Conservation (phyloP, 352 stramenopile species). For the Aphanomyces stellatus region DNA sequence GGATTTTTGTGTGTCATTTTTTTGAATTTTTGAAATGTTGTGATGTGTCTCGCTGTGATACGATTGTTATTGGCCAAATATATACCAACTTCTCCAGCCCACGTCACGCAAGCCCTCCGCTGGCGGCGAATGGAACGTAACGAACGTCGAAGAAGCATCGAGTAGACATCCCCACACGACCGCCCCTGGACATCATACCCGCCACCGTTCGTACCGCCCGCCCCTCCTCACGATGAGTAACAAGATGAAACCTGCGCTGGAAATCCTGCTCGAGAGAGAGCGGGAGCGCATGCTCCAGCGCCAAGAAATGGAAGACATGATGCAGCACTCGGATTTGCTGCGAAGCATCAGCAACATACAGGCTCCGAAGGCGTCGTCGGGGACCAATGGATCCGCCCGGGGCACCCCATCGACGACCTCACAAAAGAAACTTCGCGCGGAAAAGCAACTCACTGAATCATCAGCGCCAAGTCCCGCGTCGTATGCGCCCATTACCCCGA, state of each 20-base stretch:
- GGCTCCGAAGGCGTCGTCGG: not conserved
- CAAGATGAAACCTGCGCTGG: constrained; percentile 18
- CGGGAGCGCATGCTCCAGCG: constrained; percentile 11
- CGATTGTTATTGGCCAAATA: constrained; percentile 16
- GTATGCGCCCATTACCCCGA: not conserved
- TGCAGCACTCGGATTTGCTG: constrained; percentile 18
- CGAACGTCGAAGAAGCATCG: not conserved
- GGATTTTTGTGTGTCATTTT: not conserved
- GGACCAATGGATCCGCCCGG: not conserved
- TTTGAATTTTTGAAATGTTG: constrained; percentile 23
- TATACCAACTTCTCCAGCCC: not conserved
- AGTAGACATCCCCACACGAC: not conserved
- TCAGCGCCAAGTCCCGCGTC: not conserved
- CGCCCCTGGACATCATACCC: not conserved
- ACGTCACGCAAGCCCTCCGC: not conserved
- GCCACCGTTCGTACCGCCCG: not conserved
- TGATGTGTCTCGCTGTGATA: not conserved
- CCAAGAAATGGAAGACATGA: constrained; percentile 22
- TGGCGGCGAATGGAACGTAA: not conserved
- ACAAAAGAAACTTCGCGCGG: not conserved
- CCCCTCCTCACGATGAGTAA: not conserved
- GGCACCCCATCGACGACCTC: not conserved
- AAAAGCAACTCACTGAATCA: not conserved
- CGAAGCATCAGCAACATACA: constrained; percentile 14
- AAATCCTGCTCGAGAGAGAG: constrained; percentile 15